Evolutionary conservation across 441 rosid genomes (phyloP).

Genomic region (Gossypium trilobum): DNA sequence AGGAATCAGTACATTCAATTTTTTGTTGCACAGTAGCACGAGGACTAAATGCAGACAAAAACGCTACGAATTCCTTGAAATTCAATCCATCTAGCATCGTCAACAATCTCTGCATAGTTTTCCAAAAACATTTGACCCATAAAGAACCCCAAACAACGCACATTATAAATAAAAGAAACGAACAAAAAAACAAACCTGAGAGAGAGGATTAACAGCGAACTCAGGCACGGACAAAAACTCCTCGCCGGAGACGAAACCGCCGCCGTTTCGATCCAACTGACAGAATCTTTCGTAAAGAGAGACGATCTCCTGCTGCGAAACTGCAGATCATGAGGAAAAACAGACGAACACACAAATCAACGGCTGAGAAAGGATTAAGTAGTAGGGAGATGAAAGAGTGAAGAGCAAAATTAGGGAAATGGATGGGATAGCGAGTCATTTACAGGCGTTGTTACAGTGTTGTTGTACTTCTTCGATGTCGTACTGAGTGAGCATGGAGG

Average conservation of each 20-base stretch:
- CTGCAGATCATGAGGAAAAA: constrained; percentile 18
- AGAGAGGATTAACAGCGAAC: constrained; percentile 41
- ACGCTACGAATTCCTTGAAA: constrained; percentile 44
- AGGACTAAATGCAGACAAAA: constrained; percentile 40
- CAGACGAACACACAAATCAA: constrained; percentile 1
- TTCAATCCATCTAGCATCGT: constrained; percentile 39
- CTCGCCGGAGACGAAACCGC: constrained; percentile 37
- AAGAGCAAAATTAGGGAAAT: neutral
- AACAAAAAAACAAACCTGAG: constrained; percentile 25
- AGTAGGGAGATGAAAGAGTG: neutral
- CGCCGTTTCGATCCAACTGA: constrained; percentile 39
- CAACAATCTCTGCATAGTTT: constrained; percentile 28
- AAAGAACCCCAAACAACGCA: neutral
- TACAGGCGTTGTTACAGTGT: constrained; percentile 34
- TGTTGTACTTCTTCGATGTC: constrained; percentile 46
- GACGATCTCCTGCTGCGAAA: constrained; percentile 45
- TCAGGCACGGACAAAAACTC: constrained; percentile 43
- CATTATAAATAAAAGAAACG: neutral
- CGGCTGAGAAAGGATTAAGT: neutral
- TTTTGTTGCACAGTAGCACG: constrained; percentile 29
- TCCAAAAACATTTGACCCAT: neutral
- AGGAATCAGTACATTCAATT: constrained; percentile 27
- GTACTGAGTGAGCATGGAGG: constrained; percentile 43
- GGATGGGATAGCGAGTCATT: neutral
- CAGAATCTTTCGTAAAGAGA: constrained; percentile 39